Conservation (phyloP, 257 asterid genomes). For the Solanum microdontum region DNA sequence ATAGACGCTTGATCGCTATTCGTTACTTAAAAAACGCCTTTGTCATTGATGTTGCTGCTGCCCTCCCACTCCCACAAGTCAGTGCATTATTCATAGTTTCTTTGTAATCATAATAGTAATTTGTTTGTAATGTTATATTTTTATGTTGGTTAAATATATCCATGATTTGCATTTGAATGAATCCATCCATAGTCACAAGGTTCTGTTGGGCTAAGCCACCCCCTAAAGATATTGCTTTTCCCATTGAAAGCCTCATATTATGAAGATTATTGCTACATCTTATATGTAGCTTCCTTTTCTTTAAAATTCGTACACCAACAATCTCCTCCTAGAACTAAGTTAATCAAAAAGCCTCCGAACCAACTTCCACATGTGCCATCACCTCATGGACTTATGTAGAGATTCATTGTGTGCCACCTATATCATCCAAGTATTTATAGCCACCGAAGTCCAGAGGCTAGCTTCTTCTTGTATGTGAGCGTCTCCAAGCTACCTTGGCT, state of each 20-base stretch:
- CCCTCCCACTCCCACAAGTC: conserved; percentile 94
- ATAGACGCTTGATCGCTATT: conserved; percentile 38
- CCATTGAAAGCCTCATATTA: neutral
- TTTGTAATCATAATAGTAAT: neutral
- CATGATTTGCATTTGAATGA: neutral
- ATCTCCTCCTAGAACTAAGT: neutral
- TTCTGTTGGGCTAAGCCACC: neutral
- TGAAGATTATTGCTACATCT: neutral
- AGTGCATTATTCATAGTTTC: neutral
- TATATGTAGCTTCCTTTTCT: neutral
- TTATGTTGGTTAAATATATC: neutral
- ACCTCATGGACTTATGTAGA: neutral
- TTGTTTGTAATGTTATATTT: neutral
- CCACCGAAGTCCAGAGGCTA: neutral
- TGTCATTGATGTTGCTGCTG: conserved; percentile 65
- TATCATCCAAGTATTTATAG: neutral
- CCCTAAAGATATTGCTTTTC: neutral
- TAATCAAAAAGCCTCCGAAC: neutral
- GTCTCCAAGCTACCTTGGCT: neutral
- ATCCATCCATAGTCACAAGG: neutral
- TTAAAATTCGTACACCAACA: neutral
- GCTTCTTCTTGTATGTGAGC: neutral
- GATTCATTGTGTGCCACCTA: neutral
- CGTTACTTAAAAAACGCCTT: conserved; percentile 55
- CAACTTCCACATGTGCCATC: neutral